Conservation (phyloP, 345 rosid species). For the Arabis alpina region DNA sequence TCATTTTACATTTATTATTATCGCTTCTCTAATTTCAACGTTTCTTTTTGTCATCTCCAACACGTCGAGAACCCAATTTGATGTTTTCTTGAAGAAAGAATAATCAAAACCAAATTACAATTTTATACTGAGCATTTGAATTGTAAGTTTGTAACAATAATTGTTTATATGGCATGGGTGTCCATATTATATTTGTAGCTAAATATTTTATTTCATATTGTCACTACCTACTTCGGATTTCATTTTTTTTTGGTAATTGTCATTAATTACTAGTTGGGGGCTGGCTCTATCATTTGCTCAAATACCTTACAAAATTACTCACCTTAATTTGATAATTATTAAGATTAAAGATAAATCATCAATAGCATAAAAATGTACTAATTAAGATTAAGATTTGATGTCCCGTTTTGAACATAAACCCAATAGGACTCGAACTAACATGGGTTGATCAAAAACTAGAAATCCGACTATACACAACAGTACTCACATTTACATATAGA, state of each 20-base stretch:
- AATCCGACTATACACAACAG: neutral
- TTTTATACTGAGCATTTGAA: no score
- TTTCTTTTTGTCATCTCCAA: slow-evolving; percentile 44
- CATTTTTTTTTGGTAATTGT: slow-evolving; percentile 10
- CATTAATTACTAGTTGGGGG: slow-evolving; percentile 7
- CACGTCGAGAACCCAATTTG: slow-evolving; percentile 37
- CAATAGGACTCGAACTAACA: slow-evolving; percentile 7
- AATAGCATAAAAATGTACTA: neutral
- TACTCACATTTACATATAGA: neutral
- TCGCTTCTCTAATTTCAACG: slow-evolving; percentile 40
- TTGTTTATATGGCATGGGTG: neutral
- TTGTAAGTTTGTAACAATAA: neutral
- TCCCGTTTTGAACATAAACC: slow-evolving; percentile 8
- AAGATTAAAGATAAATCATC: neutral
- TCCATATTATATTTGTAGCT: neutral
- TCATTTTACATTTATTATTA: slow-evolving; percentile 1
- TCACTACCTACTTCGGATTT: slow-evolving; percentile 13
- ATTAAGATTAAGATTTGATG: neutral
- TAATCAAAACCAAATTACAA: slow-evolving; percentile 4
- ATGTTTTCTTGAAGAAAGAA: slow-evolving; percentile 6
- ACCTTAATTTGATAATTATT: neutral
- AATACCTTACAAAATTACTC: neutral
- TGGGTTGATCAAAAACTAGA: neutral
- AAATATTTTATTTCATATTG: neutral
- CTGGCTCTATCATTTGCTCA: neutral